Conservation (phyloP, 768 basidiomycete species). For the Clathrus columnatus region DNA sequence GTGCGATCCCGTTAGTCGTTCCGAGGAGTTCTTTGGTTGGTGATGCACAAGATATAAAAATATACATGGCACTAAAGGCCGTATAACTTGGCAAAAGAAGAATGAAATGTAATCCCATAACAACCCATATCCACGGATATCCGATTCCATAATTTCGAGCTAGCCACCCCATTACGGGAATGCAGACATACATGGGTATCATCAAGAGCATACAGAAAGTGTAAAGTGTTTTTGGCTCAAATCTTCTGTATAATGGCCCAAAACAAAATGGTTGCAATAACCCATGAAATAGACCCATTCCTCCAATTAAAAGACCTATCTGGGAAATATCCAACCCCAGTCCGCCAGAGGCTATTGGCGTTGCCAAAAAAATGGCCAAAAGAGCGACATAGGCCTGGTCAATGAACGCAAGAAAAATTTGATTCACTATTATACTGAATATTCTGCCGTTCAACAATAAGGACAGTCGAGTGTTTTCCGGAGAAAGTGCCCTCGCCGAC, state of each 20-base stretch:
- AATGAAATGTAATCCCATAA: constrained; percentile 14
- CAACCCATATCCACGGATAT: constrained; percentile 36
- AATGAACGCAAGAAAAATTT: constrained; percentile 22
- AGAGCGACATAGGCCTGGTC: constrained; percentile 31
- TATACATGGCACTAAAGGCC: constrained; percentile 10
- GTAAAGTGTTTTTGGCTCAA: constrained; percentile 25
- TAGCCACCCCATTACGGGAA: constrained; percentile 18
- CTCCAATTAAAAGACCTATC: constrained; percentile 30
- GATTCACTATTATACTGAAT: not conserved
- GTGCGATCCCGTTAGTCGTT: not conserved
- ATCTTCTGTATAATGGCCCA: constrained; percentile 25
- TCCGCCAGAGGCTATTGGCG: constrained; percentile 31
- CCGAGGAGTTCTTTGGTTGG: not conserved
- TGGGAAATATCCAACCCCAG: constrained; percentile 26
- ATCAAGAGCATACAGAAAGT: not conserved
- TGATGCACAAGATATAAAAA: not conserved
- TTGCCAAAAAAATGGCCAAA: constrained; percentile 31
- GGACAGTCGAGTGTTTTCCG: constrained; percentile 25
- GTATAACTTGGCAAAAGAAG: constrained; percentile 11
- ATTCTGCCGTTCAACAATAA: constrained; percentile 28
- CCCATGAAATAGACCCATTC: constrained; percentile 29
- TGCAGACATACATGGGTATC: constrained; percentile 30
- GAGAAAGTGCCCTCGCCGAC: not conserved
- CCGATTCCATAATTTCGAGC: constrained; percentile 35
- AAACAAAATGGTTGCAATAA: constrained; percentile 31